Evolutionary conservation across 75 land plant genomes (phyloP), one percentile per base, ranked within the genome.

Genomic region (Ceratopteris richardii): DNA sequence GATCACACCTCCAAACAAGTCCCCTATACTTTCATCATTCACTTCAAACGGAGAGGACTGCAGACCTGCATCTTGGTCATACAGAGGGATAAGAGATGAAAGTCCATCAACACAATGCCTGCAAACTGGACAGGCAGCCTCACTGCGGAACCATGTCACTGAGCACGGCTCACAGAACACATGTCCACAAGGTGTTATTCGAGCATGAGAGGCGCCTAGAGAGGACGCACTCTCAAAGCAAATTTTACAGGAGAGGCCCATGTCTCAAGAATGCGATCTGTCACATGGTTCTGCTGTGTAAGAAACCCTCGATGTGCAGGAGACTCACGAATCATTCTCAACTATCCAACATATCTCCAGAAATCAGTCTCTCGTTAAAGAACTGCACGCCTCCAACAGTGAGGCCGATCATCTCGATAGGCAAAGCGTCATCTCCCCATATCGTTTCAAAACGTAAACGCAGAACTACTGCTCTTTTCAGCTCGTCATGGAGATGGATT

Each of bases 211-310:
- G n/a, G 20, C 30, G 26, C 54, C 64, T 25, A 43, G 58, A 4
- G 37, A 33, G 17, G 69, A 65, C 33, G 74, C 74, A 29, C 51
- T 72, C 42, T 72, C 74, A 47, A 72, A 72, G 63, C 74, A 72
- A 18, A 72, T 72, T 57, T 72, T 72, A 44, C 74, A 72, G 22
- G 74, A 65, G 16, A 72, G 74, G 17, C 74, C 74, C 74, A 72
- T 72, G 52, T 19, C 37, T 33, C 37, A 33, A 33, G 9, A 33
- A 33, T 33, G 7, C 9, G 37, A 9, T 33, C 9, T 33, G 3
- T 33, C 37, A 33, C 37, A 33, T 33, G 37, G 37, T 33, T 33
- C 9, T 33, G 9, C 7, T 9, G 3, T 33, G 37, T 4, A 33
- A 4, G 7, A 33, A 9, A 33, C 37, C 37, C 37, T n/a, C n/a